Base-by-base conservation (phyloP, 768 basidiomycete species). In the Boletus sensibilis region DNA sequence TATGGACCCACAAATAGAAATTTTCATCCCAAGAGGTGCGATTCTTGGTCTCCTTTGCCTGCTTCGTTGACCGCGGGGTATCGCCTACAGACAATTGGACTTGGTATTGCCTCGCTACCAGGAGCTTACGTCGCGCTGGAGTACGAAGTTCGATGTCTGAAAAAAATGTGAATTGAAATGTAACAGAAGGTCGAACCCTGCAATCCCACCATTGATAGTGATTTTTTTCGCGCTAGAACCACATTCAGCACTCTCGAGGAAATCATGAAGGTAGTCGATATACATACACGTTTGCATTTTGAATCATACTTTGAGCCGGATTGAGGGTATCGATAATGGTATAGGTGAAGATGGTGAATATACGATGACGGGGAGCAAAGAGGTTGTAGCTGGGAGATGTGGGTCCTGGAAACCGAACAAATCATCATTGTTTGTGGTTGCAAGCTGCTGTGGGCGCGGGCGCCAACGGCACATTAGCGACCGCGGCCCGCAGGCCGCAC, bases 381-480 rank as follows among this genome's bases (percentile, higher is more conserved):
- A 13, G 10, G 37, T 23, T 3, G 47, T 25, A 39, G 13, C 16
- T 18, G 27, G 14, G 38, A 21, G n/a, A 5, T 35, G 63, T 57
- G 55, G 42, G 52, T 65, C 25, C 55, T 16, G 9, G 35, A 45
- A 55, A 64, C 40, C 12, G n/a, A 35, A 50, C 50, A 50, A 48
- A 20, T 7, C 41, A 33, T 5, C 16, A 6, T 52, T 65, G 29
- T 64, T 64, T 64, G 55, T 33, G 48, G 23, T 54, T 65, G 63
- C 63, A 40, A 35, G 47, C 20, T 20, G 2, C 8, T 62, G 63
- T 64, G 62, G 59, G 62, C 13, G 64, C 59, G 16, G 55, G 60
- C 63, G 55, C 59, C 16, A 21, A 60, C 1, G 34, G 23, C 16
- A 23, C 21, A 21, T 58, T 58, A n/a, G 34, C 39, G 29, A 46